Conservation (phyloP, 2,329 filamentous ascomycete species). For the Colletotrichum siamense region DNA sequence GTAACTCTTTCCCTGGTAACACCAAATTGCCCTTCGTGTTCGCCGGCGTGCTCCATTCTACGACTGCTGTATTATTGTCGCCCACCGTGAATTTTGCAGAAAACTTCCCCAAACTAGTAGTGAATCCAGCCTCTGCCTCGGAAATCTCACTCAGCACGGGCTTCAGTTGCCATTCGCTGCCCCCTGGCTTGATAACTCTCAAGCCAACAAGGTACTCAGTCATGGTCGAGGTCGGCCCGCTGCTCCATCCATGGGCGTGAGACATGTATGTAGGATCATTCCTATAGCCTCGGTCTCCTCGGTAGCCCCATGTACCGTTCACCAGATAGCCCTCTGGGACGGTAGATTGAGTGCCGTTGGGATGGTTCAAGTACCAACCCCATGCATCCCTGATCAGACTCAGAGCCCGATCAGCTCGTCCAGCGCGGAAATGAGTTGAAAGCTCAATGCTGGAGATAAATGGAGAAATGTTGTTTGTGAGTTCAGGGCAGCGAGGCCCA, state of each 20-base stretch:
- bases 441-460: constrained; percentile 66
- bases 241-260: constrained; percentile 55
- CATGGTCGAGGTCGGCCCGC: constrained; percentile 50
- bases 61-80: neutral
- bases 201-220: constrained; percentile 48
- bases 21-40: neutral
- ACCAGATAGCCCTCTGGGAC: constrained; percentile 64
- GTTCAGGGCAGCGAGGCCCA: constrained; percentile 60
- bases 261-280: constrained; percentile 51
- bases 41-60: neutral
- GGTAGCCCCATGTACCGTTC: constrained; percentile 63
- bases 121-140: neutral
- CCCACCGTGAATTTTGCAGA: neutral
- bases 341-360: constrained; percentile 62
- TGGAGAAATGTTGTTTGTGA: constrained; percentile 62
- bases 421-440: constrained; percentile 56
- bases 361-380: constrained; percentile 65
- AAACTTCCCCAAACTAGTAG: neutral
- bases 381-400: constrained; percentile 60
- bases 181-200: neutral
- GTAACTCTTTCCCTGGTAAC: neutral
- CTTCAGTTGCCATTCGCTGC: neutral
- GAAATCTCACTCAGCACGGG: neutral
- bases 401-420: constrained; percentile 54
- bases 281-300: constrained; percentile 51